Percentiles rank a stretch among this genome's conserved stretches.
Conservation (phyloP, 2,329 filamentous ascomycete genomes). For the Aspergillus carbonarius region DNA sequence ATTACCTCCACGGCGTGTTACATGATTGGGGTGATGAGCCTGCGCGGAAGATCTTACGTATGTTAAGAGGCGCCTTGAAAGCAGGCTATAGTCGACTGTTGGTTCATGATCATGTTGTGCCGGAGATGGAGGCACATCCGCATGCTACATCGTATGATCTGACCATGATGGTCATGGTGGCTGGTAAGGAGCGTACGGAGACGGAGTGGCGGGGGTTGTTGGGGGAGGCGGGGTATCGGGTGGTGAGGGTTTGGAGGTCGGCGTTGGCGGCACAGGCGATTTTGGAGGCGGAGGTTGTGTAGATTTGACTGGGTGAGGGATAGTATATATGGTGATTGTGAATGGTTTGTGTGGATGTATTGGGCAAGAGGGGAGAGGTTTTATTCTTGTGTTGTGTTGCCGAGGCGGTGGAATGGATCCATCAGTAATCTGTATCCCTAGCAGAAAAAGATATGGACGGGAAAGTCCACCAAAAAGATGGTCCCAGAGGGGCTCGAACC, state of each 20-base stretch:
- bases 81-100: neutral
- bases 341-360: too few species aligned
- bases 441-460: too few species aligned
- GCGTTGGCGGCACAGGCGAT: neutral
- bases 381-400: too few species aligned
- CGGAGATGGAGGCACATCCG: neutral
- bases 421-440: too few species aligned
- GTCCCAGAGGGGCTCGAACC: too few species aligned
- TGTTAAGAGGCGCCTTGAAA: neutral
- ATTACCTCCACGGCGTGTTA: neutral
- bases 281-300: neutral
- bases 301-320: too few species aligned
- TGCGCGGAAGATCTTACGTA: neutral
- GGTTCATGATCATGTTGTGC: neutral
- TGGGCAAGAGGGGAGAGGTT: too few species aligned
- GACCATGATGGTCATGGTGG: constrained; percentile 2
- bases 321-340: too few species aligned
- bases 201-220: neutral
- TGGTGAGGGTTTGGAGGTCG: neutral
- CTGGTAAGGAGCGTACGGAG: neutral
- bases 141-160: neutral
- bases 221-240: neutral
- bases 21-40: neutral
- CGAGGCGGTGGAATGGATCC: too few species aligned
- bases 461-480: too few species aligned